Percentiles rank a stretch among this genome's conserved stretches.
phyloP scores from a whole-genome alignment of 106 monocot species.

The Phalaenopsis equestris region DNA sequence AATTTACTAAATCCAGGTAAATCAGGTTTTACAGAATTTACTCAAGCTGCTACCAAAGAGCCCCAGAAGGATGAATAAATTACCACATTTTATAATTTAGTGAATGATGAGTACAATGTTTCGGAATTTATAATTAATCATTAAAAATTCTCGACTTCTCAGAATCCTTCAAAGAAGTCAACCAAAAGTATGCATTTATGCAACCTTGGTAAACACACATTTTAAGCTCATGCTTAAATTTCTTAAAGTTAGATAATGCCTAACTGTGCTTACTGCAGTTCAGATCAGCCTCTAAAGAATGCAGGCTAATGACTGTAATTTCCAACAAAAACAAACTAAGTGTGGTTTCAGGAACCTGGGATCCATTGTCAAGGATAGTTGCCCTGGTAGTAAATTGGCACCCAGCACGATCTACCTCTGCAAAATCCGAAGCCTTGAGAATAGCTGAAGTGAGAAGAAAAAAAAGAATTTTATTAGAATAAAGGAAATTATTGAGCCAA shows the following conservation, averaged over 20 bases:
- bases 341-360: constrained; percentile 47
- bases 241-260: background rate
- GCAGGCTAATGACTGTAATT: background rate
- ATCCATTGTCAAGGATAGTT: constrained; percentile 89
- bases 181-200: background rate
- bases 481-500: background rate
- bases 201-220: background rate
- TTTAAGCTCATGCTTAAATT: background rate
- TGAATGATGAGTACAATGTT: too few relatives aligned
- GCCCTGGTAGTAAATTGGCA: constrained; percentile 84
- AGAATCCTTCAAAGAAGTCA: too few relatives aligned
- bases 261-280: background rate
- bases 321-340: background rate
- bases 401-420: constrained; percentile 76
- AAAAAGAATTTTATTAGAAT: constrained; percentile 4
- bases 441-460: constrained; percentile 44
- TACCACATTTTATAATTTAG: too few relatives aligned
- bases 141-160: too few relatives aligned
- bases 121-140: too few relatives aligned
- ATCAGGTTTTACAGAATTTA: too few relatives aligned
- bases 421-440: constrained; percentile 87
- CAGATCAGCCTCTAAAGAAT: too few relatives aligned
- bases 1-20: too few relatives aligned
- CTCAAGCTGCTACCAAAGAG: too few relatives aligned
- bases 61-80: too few relatives aligned